Evolutionary conservation across 306 rosid genomes (phyloP).

Genomic region (Morella rubra): DNA sequence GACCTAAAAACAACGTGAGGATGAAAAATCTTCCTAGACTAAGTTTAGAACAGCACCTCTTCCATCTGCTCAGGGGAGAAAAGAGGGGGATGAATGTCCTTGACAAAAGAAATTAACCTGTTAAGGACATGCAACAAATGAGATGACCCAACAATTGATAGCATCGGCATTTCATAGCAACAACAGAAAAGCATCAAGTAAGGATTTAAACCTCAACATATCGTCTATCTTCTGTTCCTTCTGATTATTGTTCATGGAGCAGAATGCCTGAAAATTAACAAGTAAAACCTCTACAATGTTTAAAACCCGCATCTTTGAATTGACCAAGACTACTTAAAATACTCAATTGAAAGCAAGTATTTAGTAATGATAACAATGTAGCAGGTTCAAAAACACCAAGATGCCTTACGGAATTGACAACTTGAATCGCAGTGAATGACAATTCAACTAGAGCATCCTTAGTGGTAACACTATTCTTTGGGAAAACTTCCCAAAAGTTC

Average conservation of each 20-base stretch:
- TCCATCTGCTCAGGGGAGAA: slow-evolving; percentile 55
- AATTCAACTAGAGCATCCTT: slow-evolving; percentile 50
- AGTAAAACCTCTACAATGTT: slow-evolving; percentile 4
- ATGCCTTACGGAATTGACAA: slow-evolving; percentile 63
- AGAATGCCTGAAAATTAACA: slow-evolving; percentile 55
- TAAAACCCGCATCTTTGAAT: slow-evolving; percentile 6
- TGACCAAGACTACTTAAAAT: neutral
- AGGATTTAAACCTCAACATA: slow-evolving; percentile 51
- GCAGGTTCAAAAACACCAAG: slow-evolving; percentile 3
- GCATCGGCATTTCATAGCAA: slow-evolving; percentile 4
- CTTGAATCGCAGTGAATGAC: slow-evolving; percentile 47
- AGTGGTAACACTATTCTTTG: slow-evolving; percentile 30
- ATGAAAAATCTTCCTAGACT: slow-evolving; percentile 18
- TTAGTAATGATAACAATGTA: neutral
- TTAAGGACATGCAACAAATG: slow-evolving; percentile 29
- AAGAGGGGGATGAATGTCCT: slow-evolving; percentile 40
- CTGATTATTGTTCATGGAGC: slow-evolving; percentile 45
- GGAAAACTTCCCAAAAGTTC: slow-evolving; percentile 45
- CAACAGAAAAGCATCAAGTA: slow-evolving; percentile 1
- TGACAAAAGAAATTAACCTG: slow-evolving; percentile 68
- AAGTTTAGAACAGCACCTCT: slow-evolving; percentile 54
- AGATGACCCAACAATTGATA: slow-evolving; percentile 29
- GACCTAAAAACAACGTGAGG: slow-evolving; percentile 5
- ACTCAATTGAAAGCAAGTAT: neutral
- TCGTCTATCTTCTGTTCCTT: slow-evolving; percentile 50